A percentile compares a stretch with the other conserved stretches of the same genome.
phyloP scores from a whole-genome alignment of 495 filamentous ascomycete genomes.

The Annulohypoxylon maeteangense region DNA sequence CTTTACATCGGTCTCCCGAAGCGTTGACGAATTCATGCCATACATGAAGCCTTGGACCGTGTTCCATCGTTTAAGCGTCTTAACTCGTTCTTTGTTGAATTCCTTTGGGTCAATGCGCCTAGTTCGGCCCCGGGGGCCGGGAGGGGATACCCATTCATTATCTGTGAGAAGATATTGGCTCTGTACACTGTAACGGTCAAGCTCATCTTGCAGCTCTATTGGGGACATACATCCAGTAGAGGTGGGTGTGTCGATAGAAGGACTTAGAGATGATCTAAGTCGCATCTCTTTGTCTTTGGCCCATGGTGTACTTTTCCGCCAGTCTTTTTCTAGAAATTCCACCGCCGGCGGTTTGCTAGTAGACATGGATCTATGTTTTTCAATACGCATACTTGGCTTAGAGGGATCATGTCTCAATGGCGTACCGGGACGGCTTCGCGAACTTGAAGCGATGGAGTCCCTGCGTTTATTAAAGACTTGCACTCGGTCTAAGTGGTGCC shows the following conservation, averaged over 20 bases:
- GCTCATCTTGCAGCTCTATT: conserved; percentile 9
- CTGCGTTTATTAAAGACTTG: conserved; percentile 10
- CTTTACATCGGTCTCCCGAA: conserved; percentile 26
- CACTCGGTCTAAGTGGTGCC: conserved; percentile 1
- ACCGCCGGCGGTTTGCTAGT: neutral
- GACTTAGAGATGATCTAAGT: neutral
- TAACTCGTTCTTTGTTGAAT: conserved; percentile 7
- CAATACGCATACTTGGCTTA: neutral
- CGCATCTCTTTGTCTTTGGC: neutral
- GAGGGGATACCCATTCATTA: conserved; percentile 27
- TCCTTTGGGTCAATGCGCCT: conserved; percentile 11
- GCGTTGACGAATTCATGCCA: conserved; percentile 7
- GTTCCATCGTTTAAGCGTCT: conserved; percentile 17
- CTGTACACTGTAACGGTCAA: conserved; percentile 21
- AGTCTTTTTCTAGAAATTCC: neutral
- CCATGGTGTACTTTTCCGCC: neutral
- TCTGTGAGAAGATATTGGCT: neutral
- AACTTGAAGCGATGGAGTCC: neutral
- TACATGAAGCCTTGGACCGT: conserved; percentile 12
- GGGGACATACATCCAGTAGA: neutral
- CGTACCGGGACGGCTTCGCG: neutral
- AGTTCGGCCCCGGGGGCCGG: conserved; percentile 5
- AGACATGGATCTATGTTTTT: neutral
- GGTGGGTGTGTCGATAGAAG: neutral
- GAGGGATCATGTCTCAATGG: neutral